Base-by-base conservation (phyloP, 2,329 filamentous ascomycete species). In the Pseudogymnoascus sp. region DNA sequence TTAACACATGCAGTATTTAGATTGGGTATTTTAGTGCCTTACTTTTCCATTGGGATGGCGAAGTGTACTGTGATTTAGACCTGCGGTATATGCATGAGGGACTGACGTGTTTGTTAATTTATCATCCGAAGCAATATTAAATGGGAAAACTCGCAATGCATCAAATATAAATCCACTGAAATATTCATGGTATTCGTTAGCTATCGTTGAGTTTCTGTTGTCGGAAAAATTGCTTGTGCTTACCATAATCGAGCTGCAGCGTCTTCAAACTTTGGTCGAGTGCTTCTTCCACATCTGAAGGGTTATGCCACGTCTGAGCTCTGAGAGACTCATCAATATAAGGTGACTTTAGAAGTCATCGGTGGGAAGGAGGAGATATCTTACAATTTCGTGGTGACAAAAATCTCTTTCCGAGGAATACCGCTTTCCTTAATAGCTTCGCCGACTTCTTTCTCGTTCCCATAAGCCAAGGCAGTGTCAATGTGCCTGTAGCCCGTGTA, bases 181-280 rank as follows among this genome's bases (percentile, higher is more conserved):
- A 49, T 12, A 49, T 28, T 28, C 9, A 1, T 9, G 21, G 8
- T 49, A 28, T 49, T 28, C 2, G 23, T 64, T 61, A n/a, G 65
- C 63, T 60, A 63, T 43, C 16, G 59, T 62, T 3, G 46, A n/a
- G 23, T 18, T 62, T 16, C 62, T 63, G 37, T 61, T 59, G 18
- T 25, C 43, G 42, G 61, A 31, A 61, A 36, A 31, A 63, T 3
- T 63, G 63, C 63, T 65, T 65, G n/a, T 11, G 18, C 21, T 88
- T 87, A 81, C 87, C 88, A 70, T 91, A 90, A 34, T 88, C 82
- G 6, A 87, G 87, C 77, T 91, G 91, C 84, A 91, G 85, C 59
- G 87, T 84, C 46, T 90, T 78, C 5, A 89, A 87, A 89, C 89
- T 93, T 78, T 95, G 90, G 79, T 93, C 83, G 34, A 95, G 81